Evolutionary conservation across 2,329 filamentous ascomycete genomes (phyloP), one percentile per base, ranked within the genome.

Genomic region (Penicillium concentricum): DNA sequence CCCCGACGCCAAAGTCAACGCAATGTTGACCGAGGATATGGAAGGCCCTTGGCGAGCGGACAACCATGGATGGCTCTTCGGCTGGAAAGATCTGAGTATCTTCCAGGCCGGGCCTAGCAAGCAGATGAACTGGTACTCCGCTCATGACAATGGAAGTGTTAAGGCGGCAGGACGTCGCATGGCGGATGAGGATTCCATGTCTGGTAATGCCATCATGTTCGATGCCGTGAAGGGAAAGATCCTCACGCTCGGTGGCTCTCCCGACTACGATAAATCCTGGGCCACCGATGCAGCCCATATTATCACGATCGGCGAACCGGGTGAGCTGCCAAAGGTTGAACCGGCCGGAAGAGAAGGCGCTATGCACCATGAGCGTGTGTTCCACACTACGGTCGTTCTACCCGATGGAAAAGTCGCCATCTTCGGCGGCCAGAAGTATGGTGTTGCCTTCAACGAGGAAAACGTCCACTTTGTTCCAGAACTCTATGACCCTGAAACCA

Each of bases 111-210:
- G 83, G 0, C 83, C 82, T 1, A 79, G 77, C 53, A 78, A 71
- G 46, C 70, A 73, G 1, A 84, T 84, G 79, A 79, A 86, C 64
- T 87, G 84, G 84, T 86, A 80, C 61, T 71, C 73, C 32, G 81
- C 78, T 0, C 63, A 63, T 1, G 78, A 77, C 6, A 68, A 67
- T 32, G 83, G 83, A 2, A 66, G 67, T 16, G 64, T 75, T 16
- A 60, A 62, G 3, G 22, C 66, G 10, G 82, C 81, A 1, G 82
- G 82, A 0, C 70, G 58, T 3, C 73, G 82, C 5, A 72, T 69
- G 22, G 72, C 73, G 8, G 77, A 78, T 30, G 67, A 75, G 12
- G 77, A 84, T 58, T 70, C 82, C 3, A 86, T 86, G 84, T 79
- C 76, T 56, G 84, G 82, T 13, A 79, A 78, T 46, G 78, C 79